phyloP scores from a whole-genome alignment of 805 yeast species.

The Candida boidinii region DNA sequence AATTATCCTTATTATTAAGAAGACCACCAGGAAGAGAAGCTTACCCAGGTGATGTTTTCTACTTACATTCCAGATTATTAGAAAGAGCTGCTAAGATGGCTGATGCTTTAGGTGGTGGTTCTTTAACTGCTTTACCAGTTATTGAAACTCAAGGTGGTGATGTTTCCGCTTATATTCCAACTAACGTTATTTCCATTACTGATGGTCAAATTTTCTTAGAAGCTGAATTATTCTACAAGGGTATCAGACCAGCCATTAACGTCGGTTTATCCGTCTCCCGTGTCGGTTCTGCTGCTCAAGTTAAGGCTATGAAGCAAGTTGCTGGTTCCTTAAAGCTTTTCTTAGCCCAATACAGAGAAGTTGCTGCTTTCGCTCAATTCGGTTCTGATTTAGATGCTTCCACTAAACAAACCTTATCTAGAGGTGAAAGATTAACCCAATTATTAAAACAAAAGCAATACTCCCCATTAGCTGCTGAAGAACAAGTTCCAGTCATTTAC shows the following conservation, averaged over 20 bases:
- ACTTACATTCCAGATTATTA: constrained; percentile 88
- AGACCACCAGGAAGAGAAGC: constrained; percentile 98
- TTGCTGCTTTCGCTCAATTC: constrained; percentile 99
- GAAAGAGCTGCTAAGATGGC: constrained; percentile 98
- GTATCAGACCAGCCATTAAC: constrained; percentile 99
- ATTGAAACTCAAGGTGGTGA: constrained; percentile 99
- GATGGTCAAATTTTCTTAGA: constrained; percentile 98
- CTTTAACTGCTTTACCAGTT: constrained; percentile 92
- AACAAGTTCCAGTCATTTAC: constrained; percentile 96
- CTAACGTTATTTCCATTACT: constrained; percentile 94
- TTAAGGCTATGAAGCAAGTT: constrained; percentile 99
- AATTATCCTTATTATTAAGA: constrained; percentile 93
- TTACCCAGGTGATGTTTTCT: constrained; percentile 95
- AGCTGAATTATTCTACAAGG: constrained; percentile 99
- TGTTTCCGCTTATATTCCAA: constrained; percentile 96
- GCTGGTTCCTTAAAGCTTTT: constrained; percentile 99
- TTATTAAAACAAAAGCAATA: constrained; percentile 96
- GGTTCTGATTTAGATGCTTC: constrained; percentile 99
- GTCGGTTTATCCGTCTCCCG: constrained; percentile 99
- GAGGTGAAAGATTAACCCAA: constrained; percentile 99
- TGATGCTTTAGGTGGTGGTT: constrained; percentile 83
- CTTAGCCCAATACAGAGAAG: constrained; percentile 99
- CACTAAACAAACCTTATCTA: constrained; percentile 95
- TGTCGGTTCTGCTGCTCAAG: constrained; percentile 99
- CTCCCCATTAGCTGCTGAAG: constrained; percentile 96